Conservation (phyloP, 2,329 filamentous ascomycete genomes). For the Aspergillus ruber region DNA sequence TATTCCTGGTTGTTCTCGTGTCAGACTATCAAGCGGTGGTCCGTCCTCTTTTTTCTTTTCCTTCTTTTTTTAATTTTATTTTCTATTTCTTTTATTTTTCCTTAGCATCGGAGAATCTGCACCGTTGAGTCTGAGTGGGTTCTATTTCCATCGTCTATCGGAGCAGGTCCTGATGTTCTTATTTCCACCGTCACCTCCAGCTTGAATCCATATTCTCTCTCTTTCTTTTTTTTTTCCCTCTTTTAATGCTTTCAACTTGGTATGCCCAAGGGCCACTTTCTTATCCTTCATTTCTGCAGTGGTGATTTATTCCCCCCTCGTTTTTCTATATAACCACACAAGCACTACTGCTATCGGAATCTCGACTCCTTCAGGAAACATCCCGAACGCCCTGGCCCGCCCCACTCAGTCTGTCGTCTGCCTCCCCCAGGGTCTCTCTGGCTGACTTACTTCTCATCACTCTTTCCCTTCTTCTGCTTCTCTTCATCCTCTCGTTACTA, state of each 20-base stretch:
- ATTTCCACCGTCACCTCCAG: no score
- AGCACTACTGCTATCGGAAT: neutral
- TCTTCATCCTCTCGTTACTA: conserved; percentile 15
- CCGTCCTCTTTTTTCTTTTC: conserved; percentile 3
- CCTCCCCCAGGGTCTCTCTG: conserved; percentile 1
- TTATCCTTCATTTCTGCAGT: no score
- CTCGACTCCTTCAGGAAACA: conserved; percentile 1
- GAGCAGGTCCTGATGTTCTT: no score
- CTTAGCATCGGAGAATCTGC: neutral
- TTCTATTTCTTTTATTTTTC: neutral
- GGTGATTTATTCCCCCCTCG: neutral
- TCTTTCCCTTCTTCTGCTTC: conserved; percentile 9
- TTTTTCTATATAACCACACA: neutral
- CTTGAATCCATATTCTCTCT: no score
- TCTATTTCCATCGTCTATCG: conserved; percentile 5
- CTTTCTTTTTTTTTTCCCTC: no score
- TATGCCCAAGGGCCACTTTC: no score
- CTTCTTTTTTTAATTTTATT: neutral
- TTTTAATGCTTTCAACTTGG: no score
- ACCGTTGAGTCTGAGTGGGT: conserved; percentile 2
- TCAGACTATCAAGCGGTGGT: conserved; percentile 12
- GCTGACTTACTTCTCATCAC: conserved; percentile 8
- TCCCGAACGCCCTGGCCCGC: neutral
- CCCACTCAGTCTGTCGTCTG: neutral
- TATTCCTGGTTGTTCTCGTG: conserved; percentile 5